Evolutionary conservation across 371 early-diverging fungal species (phyloP), one percentile per base, ranked within the genome.

Genomic region (Entomophthora muscae): DNA sequence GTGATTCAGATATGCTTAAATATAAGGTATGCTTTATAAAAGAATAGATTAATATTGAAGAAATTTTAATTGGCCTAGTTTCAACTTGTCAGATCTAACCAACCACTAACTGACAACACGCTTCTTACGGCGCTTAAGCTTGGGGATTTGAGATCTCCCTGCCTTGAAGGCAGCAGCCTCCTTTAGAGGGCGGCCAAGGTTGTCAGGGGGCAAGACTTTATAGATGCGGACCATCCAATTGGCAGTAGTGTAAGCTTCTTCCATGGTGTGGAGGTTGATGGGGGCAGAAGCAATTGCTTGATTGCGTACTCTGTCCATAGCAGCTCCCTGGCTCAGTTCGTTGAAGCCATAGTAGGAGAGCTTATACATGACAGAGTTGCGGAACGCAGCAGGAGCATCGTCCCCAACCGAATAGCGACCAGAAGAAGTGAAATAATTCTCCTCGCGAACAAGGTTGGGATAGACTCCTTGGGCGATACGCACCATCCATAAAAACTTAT

Each of bases 401-500:
- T 90, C 95, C 65, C 91, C 96, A 21, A 96, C 90, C 51, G 89
- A 79, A 69, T 97, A 98, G 69, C 95, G 91, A 22, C 98, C 98
- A 22, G 79, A 71, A 1, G 77, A 65, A 30, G 90, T 95, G 66
- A 92, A 98, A 73, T 91, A 98, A 51, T 78, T 76, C 42, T 76
- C 65, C 73, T 98, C 98, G 64, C 79, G 83, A 64, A 98, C 82
- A 29, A 91, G 85, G 54, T 93, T 84, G 1, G 98, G 97, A 75
- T 88, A 98, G 0, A 98, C 93, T 12, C 93, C 96, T 75, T 95
- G 91, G 0, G 92, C 95, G 68, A 98, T 98, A 64, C 98, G 86
- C 57, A 98, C 86, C 98, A 98, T 98, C 98, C 98, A 98, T 72
- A 98, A 67, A 75, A 96, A 98, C 76, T 98, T 98, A 83, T 98